Evolutionary conservation across 1,284 basidiomycete genomes (phyloP), one percentile per base, ranked within the genome.

Genomic region (Rhodotorula mucilaginosa): DNA sequence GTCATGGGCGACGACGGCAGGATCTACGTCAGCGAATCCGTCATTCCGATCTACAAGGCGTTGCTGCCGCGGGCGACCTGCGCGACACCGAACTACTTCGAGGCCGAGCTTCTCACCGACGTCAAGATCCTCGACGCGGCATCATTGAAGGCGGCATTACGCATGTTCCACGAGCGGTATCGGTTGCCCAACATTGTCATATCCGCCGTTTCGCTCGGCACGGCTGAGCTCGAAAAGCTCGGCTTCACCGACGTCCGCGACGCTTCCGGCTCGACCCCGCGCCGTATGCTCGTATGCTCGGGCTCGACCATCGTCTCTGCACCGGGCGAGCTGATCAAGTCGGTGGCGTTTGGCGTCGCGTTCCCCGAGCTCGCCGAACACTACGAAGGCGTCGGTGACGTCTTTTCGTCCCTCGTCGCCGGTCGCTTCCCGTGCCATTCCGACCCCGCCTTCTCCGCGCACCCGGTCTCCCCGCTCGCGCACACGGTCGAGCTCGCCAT

Each of bases 61-160:
- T 87, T 99, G 82, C 84, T 99, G 3, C 84, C 86, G 23, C 83
- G 90, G 31, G 89, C 73, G n/a, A 92, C 91, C 0, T 89, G 98
- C 68, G 96, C 97, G 75, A 95, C 96, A 0, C 96, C 96, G 0
- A 99, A 99, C 80, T 97, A 95, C 87, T 99, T 96, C 76, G 97
- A 99, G 83, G 91, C 91, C 67, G 94, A 98, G 81, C 84, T 89
- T 5, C 83, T 96, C 19, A 93, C 94, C 0, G 86, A 87, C 58
- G 83, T 87, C 61, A 82, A 87, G 65, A 88, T 98, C 60, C 85
- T 83, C 18, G 88, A 90, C 69, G 79, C 90, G 1, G 66, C 80
- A 0, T 88, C 91, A 2, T 84, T 99, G 3, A 87, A 86, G 31
- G 79, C 83, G 1, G 92, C 92, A 2, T 83, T 99, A 47, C 81